Evolutionary conservation across 345 rosid genomes (phyloP), one percentile per base, ranked within the genome.

Genomic region (Punica granatum): DNA sequence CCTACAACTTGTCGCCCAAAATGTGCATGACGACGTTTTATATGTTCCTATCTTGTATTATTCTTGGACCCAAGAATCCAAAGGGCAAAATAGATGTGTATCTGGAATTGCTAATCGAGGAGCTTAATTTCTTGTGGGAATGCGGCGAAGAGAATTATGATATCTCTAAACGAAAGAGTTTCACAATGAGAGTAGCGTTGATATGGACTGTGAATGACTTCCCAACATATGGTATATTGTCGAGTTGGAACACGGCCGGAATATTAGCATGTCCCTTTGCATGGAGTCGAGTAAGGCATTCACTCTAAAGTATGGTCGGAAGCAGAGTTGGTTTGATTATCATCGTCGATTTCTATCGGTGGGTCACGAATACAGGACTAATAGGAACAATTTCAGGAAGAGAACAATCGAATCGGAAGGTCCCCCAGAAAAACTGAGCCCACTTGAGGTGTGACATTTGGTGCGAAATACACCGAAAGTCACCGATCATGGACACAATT

Each of bases 171-270:
- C 9, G 36, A 12, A 35, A 59, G 31, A 58, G n/a, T 31, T 68
- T 68, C 15, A 0, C 39, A 13, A 58, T 60, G 56, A 28, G 18
- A 41, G 58, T 31, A 1, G 19, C 68, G 0, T 15, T 73, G 15
- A 8, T 41, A 11, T 67, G 68, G 76, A 70, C 70, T 2, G 49
- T 69, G 8, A 70, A n/a, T 49, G 60, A 72, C 15, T 72, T 66
- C 30, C 70, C 26, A 18, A 5, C 54, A 19, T 49, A 49, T n/a
- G 54, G 54, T 4, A 49, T 49, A 25, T n/a, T 49, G 25, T 49
- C 54, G 0, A 25, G 54, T 49, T 49, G 54, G 54, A 49, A 18
- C 25, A 49, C 54, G 1, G 23, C 54, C 8, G 8, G 54, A 49
- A 15, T 8, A 13, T 16, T 44, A 11, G 49, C 49, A 13, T 44